Base-by-base conservation (phyloP, 371 early-diverging fungal genomes). In the Mucor lusitanicus region DNA sequence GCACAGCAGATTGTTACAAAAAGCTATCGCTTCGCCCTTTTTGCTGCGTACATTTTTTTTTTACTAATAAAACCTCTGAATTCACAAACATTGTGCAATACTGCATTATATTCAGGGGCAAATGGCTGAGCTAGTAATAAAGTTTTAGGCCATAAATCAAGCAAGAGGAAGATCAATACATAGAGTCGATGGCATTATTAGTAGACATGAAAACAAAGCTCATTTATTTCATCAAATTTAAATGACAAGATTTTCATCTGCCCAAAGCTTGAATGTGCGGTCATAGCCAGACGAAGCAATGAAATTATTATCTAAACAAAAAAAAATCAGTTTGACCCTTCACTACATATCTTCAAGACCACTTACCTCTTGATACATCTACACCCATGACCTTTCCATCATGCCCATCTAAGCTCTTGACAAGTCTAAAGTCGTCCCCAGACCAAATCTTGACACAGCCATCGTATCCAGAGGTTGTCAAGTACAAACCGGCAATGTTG, bases 181-280 rank as follows among this genome's bases (percentile, higher is more conserved):
- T 35, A 35, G 3, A 35, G 12, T 3, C 12, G 37, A 30, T 35
- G 37, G n/a, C n/a, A n/a, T n/a, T n/a, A n/a, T n/a, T n/a, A n/a
- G 37, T 17, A 17, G 4, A 40, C 17, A 17, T 40, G 40, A 40
- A 40, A 40, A 40, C 17, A 3, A 17, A 17, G 40, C 17, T 11
- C 15, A 40, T 40, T 40, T 40, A 40, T 40, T 40, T 17, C 6
- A 40, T 15, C 40, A 40, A 40, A 40, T 66, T 59, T 80, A 84
- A 42, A 84, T 40, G n/a, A 77, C 65, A 32, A 83, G 53, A 64
- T 79, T 79, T 62, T 89, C 90, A 63, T 85, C 78, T 27, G 88
- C 86, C 92, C 93, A 97, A 6, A 98, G 82, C 71, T 98, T 98
- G 75, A 97, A 97, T 2, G 97, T 97, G 33, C 96, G 89, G 76